phyloP scores from a whole-genome alignment of 768 basidiomycete species.

The Pleurotus eryngii region DNA sequence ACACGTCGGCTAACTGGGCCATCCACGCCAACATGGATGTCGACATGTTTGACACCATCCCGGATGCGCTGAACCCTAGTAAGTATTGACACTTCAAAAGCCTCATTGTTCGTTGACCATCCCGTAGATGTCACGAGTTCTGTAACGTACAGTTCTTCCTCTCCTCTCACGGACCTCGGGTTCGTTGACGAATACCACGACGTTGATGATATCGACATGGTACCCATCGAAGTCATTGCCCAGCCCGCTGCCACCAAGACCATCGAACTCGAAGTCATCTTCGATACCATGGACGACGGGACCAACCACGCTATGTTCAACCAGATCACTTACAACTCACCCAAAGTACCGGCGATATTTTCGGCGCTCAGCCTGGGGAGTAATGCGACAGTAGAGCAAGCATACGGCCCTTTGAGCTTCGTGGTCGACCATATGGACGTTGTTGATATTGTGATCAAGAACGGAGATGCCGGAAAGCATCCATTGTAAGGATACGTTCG shows the following conservation, averaged over 20 bases:
- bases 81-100: conserved; percentile 19
- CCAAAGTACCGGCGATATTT: conserved; percentile 73
- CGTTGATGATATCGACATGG: conserved; percentile 65
- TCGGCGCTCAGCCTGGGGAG: conserved; percentile 73
- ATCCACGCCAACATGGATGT: conserved; percentile 91
- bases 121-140: conserved; percentile 74
- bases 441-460: conserved; percentile 74
- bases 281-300: conserved; percentile 84
- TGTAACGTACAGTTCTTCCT: conserved; percentile 65
- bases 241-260: conserved; percentile 49
- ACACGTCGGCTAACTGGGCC: conserved; percentile 79
- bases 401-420: conserved; percentile 81
- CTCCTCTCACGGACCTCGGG: conserved; percentile 50
- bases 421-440: conserved; percentile 74
- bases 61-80: conserved; percentile 73
- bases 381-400: conserved; percentile 59
- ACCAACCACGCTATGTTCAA: conserved; percentile 83
- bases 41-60: conserved; percentile 84
- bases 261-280: conserved; percentile 68
- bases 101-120: not conserved
- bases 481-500: conserved; percentile 63
- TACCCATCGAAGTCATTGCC: conserved; percentile 54
- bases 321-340: conserved; percentile 61
- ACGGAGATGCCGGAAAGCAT: conserved; percentile 71
- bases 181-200: conserved; percentile 54